Conservation (phyloP, 2,329 filamentous ascomycete species). For the Diplodia intermedia region DNA sequence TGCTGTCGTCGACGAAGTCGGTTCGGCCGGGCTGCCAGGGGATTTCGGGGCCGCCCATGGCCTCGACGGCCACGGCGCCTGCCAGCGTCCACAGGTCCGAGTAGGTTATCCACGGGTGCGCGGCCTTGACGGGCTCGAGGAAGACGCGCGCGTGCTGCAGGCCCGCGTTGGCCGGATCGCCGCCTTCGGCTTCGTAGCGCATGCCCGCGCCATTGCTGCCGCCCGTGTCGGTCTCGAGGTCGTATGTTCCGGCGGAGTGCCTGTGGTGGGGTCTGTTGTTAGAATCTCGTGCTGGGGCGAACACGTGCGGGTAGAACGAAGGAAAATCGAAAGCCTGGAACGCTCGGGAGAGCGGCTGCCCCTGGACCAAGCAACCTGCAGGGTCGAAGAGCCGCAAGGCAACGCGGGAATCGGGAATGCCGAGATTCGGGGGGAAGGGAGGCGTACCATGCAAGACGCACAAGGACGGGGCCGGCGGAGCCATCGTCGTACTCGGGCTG, state of each 20-base stretch:
- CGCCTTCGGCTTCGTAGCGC: conserved; percentile 69
- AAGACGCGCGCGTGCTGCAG: conserved; percentile 69
- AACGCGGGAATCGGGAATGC: neutral
- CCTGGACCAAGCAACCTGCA: conserved; percentile 1
- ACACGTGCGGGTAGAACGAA: neutral
- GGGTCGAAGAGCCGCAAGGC: conserved; percentile 21
- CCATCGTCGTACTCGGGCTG: conserved; percentile 71
- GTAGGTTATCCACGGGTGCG: conserved; percentile 70
- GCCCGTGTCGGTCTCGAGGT: conserved; percentile 64
- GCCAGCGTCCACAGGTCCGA: conserved; percentile 71
- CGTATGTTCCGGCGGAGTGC: conserved; percentile 71
- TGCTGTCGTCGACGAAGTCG: conserved; percentile 67
- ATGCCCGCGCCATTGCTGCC: conserved; percentile 71
- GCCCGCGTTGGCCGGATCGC: conserved; percentile 69
- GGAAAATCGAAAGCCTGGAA: neutral
- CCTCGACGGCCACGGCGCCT: conserved; percentile 64
- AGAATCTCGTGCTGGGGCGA: neutral
- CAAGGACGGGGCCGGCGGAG: conserved; percentile 67
- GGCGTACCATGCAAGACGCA: conserved; percentile 66
- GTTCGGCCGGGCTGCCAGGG: conserved; percentile 65
- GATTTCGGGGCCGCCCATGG: conserved; percentile 66
- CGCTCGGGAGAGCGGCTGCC: conserved; percentile 14
- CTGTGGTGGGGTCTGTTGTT: conserved; percentile 41
- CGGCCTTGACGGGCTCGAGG: conserved; percentile 66
- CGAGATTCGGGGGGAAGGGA: neutral